Evolutionary conservation across 1,284 basidiomycete species (phyloP).

Genomic region (Marasmius fiardii): DNA sequence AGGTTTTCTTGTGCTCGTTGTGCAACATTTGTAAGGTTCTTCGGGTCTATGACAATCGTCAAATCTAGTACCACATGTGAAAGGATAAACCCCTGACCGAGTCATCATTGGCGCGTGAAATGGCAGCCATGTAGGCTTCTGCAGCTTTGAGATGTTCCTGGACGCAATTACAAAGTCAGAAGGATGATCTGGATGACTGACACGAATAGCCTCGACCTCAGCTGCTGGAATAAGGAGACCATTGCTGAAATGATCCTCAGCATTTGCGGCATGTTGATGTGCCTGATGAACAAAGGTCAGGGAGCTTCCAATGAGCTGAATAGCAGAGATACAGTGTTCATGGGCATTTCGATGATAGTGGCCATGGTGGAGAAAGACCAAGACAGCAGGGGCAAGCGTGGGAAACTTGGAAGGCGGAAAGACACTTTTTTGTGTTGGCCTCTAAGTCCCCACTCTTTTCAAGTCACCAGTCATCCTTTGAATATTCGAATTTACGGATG

Average conservation of each 20-base stretch:
- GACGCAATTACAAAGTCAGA: neutral
- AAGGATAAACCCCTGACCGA: conserved; percentile 46
- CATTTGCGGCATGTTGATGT: conserved; percentile 76
- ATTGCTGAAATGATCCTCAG: conserved; percentile 62
- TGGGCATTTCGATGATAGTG: conserved; percentile 26
- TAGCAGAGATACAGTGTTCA: conserved; percentile 37
- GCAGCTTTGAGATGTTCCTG: conserved; percentile 61
- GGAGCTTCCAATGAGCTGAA: neutral
- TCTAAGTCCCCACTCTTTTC: too few species aligned
- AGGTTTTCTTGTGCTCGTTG: conserved; percentile 66
- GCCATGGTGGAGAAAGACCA: conserved; percentile 3
- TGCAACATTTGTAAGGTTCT: conserved; percentile 70
- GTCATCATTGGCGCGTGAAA: conserved; percentile 67
- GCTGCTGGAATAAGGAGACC: conserved; percentile 67
- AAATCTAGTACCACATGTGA: conserved; percentile 12
- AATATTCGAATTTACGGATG: too few species aligned
- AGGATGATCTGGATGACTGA: neutral
- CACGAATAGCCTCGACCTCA: conserved; percentile 30
- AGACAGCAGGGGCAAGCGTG: neutral
- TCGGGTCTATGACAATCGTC: conserved; percentile 50
- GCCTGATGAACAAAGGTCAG: conserved; percentile 43
- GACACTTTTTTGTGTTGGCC: too few species aligned
- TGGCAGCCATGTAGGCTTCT: conserved; percentile 64
- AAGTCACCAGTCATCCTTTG: too few species aligned
- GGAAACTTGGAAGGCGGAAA: neutral